phyloP scores from a whole-genome alignment of 164 flowering plant species.

The Chimonanthus salicifolius region DNA sequence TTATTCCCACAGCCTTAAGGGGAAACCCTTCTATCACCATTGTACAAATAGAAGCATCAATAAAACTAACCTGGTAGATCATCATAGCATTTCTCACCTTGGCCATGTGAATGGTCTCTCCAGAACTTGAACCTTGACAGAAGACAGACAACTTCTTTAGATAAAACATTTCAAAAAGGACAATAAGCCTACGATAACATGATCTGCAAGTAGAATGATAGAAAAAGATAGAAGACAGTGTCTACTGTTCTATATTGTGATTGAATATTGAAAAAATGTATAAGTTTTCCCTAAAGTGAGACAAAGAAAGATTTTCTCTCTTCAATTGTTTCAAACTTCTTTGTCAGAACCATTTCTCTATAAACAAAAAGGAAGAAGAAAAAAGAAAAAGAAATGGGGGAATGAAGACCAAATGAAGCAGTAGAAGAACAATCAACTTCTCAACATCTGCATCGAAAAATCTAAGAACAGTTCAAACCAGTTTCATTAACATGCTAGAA shows the following conservation, averaged over 20 bases:
- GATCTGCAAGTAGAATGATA: neutral
- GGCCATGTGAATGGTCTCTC: constrained; percentile 13
- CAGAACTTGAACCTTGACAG: constrained; percentile 7
- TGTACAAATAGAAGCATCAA: neutral
- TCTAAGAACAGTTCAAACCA: no score
- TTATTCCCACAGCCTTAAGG: neutral
- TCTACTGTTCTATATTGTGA: constrained; percentile 29
- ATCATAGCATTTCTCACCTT: constrained; percentile 2
- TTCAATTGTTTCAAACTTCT: constrained; percentile 30
- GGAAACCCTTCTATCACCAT: neutral
- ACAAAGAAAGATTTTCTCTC: constrained; percentile 20
- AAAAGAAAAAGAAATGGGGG: no score
- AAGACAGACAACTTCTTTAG: neutral
- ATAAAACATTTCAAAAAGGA: neutral
- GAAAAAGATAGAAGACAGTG: neutral
- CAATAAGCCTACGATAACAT: neutral
- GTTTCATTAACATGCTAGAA: no score
- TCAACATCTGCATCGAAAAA: no score
- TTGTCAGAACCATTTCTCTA: constrained; percentile 20
- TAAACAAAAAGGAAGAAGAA: no score
- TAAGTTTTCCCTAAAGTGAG: constrained; percentile 22
- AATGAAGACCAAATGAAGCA: no score
- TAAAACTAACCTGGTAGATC: constrained; percentile 24
- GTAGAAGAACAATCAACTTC: no score
- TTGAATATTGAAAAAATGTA: constrained; percentile 25